Base-by-base conservation (phyloP, 768 basidiomycete species). In the Boletus rubroflammeus region DNA sequence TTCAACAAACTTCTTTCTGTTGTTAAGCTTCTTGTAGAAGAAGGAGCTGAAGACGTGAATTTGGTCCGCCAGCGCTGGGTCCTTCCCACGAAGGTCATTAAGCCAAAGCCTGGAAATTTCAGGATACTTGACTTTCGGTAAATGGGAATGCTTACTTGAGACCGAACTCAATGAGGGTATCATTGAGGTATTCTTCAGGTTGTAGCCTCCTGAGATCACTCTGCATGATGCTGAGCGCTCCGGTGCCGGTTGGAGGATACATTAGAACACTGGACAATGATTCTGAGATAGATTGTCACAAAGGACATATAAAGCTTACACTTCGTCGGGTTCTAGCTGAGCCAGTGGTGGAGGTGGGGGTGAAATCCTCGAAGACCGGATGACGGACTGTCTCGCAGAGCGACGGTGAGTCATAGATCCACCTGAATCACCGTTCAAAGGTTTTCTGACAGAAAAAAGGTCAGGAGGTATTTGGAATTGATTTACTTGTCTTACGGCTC, bases 41-140 rank as follows among this genome's bases (percentile, higher is more conserved):
- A 98, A 99, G 0, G 95, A 95, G 69, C 87, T 98, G 76, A 98
- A 98, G 5, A 98, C 81, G 63, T 98, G 87, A 1, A 95, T 78
- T 60, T 90, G 80, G 3, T 84, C 79, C 2, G 84, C 89, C 5
- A 90, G 72, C 15, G 77, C 77, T 2, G 86, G 85, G 56, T 86
- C 66, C 34, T 64, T 72, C 35, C 68, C 72, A 57, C 82, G 79
- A 25, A 90, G 69, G 7, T 80, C 77, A 47, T 74, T 78, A 10
- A 86, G 76, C 86, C 90, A 91, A 14, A 85, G 74, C 67, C 93
- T 95, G 52, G 7, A 25, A 25, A 19, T 51, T 32, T 63, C 48
- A 62, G 47, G 25, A 55, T 17, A 19, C 26, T 7, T n/a, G 26
- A 38, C 17, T 34, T 35, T 15, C 7, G 15, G 42, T 46, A 36